These are phyloP conservation scores for Candida easanensis DNA, from an alignment of 805 yeast species.

Conservation along the genomic window DNA sequence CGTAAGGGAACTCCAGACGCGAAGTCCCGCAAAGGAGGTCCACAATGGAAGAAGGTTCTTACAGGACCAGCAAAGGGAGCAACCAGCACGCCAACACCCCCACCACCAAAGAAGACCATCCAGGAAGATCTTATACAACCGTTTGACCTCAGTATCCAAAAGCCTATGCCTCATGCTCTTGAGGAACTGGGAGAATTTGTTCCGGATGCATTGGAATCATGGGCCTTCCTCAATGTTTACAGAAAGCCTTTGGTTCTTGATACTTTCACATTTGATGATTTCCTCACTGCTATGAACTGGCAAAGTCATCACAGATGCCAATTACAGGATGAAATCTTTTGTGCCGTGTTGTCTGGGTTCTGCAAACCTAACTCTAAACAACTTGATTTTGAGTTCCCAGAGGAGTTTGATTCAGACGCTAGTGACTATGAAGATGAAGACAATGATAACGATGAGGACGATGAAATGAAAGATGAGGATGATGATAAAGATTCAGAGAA, in stretches of 20 bases:
- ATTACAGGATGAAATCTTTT: constrained; percentile 64
- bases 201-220: constrained; percentile 56
- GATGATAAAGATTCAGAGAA: background rate
- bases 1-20: constrained; percentile 11
- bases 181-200: constrained; percentile 18
- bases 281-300: constrained; percentile 43
- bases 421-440: constrained; percentile 28
- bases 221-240: constrained; percentile 75
- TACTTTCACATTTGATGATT: constrained; percentile 78
- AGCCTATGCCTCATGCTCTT: constrained; percentile 22
- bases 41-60: constrained; percentile 6
- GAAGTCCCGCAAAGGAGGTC: constrained; percentile 4
- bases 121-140: constrained; percentile 24
- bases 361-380: constrained; percentile 44
- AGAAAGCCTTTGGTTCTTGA: constrained; percentile 63
- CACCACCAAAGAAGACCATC: constrained; percentile 18
- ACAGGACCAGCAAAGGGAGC: constrained; percentile 2
- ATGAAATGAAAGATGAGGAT: background rate
- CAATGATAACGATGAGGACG: background rate
- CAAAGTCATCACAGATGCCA: constrained; percentile 48
- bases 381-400: constrained; percentile 29
- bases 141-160: constrained; percentile 15
- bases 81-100: constrained; percentile 9
- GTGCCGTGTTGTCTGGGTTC: constrained; percentile 56
- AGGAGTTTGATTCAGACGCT: constrained; percentile 17